phyloP scores from a whole-genome alignment of 2,329 filamentous ascomycete genomes.

The Diaporthe aspalathi region DNA sequence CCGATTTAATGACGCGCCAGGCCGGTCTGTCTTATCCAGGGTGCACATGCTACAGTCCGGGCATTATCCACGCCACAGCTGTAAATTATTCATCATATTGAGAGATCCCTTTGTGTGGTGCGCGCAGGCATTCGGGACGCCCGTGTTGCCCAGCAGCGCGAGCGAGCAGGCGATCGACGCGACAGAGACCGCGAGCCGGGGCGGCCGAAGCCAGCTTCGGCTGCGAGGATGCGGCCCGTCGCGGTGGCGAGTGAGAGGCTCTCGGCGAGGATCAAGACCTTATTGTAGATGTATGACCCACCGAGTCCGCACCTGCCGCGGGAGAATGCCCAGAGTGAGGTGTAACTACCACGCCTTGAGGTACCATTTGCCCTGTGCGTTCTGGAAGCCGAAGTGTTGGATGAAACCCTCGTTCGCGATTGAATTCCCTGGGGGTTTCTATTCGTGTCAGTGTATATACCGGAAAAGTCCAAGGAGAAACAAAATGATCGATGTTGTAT shows the following conservation, averaged over 20 bases:
- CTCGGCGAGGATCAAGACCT: background rate
- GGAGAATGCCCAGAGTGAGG: no score
- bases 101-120: no score
- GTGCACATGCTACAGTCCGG: no score
- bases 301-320: no score
- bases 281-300: no score
- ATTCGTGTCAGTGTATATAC: background rate
- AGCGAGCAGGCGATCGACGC: constrained; percentile 34
- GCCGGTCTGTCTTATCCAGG: no score
- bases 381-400: constrained; percentile 38
- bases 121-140: no score
- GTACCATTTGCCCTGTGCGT: constrained; percentile 24
- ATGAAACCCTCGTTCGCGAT: constrained; percentile 40
- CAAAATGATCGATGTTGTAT: background rate
- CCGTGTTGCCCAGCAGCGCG: constrained; percentile 35
- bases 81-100: no score
- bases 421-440: constrained; percentile 31
- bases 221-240: constrained; percentile 32
- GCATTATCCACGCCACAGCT: no score
- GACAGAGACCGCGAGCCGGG: constrained; percentile 37
- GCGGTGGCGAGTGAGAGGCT: constrained; percentile 39
- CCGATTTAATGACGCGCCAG: no score
- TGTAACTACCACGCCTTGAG: constrained; percentile 38
- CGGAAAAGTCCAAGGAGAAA: no score
- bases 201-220: constrained; percentile 40